A percentile compares a stretch with the other conserved stretches of the same genome.
These are phyloP conservation scores for Aethionema arabicum DNA, from an alignment of 345 rosid genomes.

Conservation along the genomic window DNA sequence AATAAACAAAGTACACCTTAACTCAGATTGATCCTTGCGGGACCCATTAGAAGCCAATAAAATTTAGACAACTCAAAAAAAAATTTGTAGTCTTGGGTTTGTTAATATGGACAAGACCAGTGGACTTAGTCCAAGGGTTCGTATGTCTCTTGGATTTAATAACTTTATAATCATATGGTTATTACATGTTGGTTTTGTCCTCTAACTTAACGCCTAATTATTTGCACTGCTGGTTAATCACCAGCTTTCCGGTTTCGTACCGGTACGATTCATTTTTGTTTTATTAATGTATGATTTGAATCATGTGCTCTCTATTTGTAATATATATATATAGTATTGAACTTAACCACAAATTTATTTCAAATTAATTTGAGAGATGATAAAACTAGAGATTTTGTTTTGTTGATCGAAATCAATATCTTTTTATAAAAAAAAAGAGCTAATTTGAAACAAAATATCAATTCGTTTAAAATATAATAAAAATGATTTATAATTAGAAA, in stretches of 20 bases:
- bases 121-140: constrained; percentile 32
- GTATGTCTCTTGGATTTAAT: background rate
- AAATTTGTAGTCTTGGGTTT: too few species aligned
- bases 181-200: constrained; percentile 21
- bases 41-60: constrained; percentile 26
- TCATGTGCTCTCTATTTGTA: constrained; percentile 27
- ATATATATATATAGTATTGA: too few species aligned
- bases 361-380: too few species aligned
- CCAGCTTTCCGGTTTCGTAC: constrained; percentile 29
- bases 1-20: constrained; percentile 21
- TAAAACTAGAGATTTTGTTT: too few species aligned
- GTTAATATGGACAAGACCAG: too few species aligned
- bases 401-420: too few species aligned
- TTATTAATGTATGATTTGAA: constrained; percentile 14
- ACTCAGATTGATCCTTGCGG: constrained; percentile 4
- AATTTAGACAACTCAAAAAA: constrained; percentile 23
- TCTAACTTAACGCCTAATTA: constrained; percentile 23
- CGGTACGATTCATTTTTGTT: constrained; percentile 4
- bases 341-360: too few species aligned
- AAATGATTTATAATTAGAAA: too few species aligned
- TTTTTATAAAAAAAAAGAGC: too few species aligned
- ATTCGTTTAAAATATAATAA: too few species aligned
- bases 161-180: constrained; percentile 22
- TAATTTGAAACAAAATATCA: too few species aligned
- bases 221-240: constrained; percentile 30